Percentiles rank a stretch among this genome's conserved stretches.
These are phyloP conservation scores for Phytophthora syringae DNA, from an alignment of 352 stramenopile genomes.

Conservation along the genomic window DNA sequence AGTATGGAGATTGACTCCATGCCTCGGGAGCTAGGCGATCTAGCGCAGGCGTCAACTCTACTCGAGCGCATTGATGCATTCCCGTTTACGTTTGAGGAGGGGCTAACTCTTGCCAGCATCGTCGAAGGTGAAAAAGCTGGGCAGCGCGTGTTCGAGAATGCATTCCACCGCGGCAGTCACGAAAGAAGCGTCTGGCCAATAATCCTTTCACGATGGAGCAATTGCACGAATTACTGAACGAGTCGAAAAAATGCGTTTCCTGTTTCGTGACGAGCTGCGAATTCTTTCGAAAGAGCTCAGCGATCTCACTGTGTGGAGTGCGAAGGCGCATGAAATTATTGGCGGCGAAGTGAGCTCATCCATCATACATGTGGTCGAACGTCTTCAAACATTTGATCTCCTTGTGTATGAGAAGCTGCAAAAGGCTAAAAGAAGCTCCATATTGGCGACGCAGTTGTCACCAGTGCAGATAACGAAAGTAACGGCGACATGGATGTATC, in stretches of 20 bases:
- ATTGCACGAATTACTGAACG: constrained; percentile 56
- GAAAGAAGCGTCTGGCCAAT: constrained; percentile 79
- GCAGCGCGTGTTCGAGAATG: constrained; percentile 71
- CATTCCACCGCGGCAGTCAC: constrained; percentile 77
- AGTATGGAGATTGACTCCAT: constrained; percentile 31
- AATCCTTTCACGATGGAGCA: constrained; percentile 66
- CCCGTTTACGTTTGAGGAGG: constrained; percentile 82
- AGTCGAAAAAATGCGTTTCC: constrained; percentile 70
- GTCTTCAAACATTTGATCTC: constrained; percentile 70
- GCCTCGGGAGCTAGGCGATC: constrained; percentile 44
- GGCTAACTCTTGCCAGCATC: constrained; percentile 54
- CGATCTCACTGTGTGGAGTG: constrained; percentile 68
- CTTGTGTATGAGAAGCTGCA: constrained; percentile 65
- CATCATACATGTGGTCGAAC: constrained; percentile 46
- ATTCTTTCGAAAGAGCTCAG: constrained; percentile 79
- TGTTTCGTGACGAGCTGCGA: constrained; percentile 80
- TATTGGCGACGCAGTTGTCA: constrained; percentile 24
- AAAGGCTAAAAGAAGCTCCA: constrained; percentile 55
- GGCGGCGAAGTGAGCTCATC: constrained; percentile 42
- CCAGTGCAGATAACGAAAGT: background rate
- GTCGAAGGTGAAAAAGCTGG: constrained; percentile 74
- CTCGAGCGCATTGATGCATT: constrained; percentile 74
- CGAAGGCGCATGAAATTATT: constrained; percentile 62
- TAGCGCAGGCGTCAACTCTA: constrained; percentile 56
- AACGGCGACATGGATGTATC: constrained; percentile 18